phyloP scores from a whole-genome alignment of 208 protist genomes.

The Leishmania lainsoni region DNA sequence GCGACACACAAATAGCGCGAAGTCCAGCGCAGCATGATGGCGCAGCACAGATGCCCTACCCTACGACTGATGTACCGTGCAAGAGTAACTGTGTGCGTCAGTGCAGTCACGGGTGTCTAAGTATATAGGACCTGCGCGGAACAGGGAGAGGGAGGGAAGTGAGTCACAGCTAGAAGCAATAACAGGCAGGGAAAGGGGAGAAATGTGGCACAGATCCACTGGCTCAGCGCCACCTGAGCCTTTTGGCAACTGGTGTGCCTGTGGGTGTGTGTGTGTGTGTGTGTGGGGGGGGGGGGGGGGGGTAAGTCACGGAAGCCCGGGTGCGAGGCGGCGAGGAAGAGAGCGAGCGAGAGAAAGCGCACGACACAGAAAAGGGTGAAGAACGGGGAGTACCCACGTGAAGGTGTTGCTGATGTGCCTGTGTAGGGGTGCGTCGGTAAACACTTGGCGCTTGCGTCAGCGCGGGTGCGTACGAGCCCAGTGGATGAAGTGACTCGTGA shows the following conservation, averaged over 20 bases:
- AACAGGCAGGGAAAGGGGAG: not conserved
- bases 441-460: not conserved
- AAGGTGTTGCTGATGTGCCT: not conserved
- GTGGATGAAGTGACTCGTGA: not conserved
- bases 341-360: not conserved
- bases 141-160: not conserved
- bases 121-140: not conserved
- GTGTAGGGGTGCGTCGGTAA: not conserved
- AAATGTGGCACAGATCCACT: not conserved
- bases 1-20: too few relatives aligned
- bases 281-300: not conserved
- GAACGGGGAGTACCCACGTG: not conserved
- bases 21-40: conserved; percentile 46
- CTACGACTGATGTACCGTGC: not conserved
- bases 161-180: too few relatives aligned
- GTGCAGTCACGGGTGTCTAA: not conserved
- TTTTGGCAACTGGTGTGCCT: not conserved
- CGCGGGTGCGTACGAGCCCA: not conserved
- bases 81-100: not conserved
- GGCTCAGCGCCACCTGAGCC: not conserved
- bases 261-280: not conserved
- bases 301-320: too few relatives aligned
- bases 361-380: not conserved
- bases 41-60: not conserved
- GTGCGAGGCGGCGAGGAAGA: not conserved